Base-by-base conservation (phyloP, 2,329 filamentous ascomycete genomes). In the Parasarocladium wereldwijsianum region DNA sequence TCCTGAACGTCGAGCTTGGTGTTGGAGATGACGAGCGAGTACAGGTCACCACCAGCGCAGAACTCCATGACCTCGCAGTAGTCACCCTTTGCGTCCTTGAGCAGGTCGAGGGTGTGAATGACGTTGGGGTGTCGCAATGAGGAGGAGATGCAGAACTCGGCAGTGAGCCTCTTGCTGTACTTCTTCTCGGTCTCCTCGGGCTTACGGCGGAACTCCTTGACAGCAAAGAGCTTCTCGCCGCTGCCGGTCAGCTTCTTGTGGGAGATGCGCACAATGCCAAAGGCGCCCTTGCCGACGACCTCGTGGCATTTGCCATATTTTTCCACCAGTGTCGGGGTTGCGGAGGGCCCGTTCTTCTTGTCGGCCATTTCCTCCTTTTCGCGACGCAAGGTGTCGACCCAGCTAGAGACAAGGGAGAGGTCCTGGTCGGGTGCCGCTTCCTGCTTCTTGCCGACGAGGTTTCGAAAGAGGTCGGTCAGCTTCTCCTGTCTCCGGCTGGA, bases 21-120 rank as follows among this genome's bases (percentile, higher is more conserved):
- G 21, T 85, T 84, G 6, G 90, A 76, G 17, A 96, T 71, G 13
- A 98, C 80, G 5, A 98, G 67, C 0, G 85, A 94, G 54, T 96
- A 96, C 15, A 98, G 64, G 50, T 98, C 90, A 35, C 90, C 90
- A 36, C 90, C 90, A 21, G 87, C 86, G 51, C 90, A 98, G 50
- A 90, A 98, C 56, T 98, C 90, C 90, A 98, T 98, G 31, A 98
- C 90, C 53, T 98, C 90, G 55, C 90, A 98, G 54, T 90, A 96
- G 49, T 93, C 85, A 36, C 90, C 90, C 58, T 96, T 96, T 43
- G 87, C 75, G 47, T 98, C 90, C 55, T 94, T 83, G 23, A 98
- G 69, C 8, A 98, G 68, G 49, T 98, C 90, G 31, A 98, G 70
- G 1, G 90, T 98, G 54, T 94, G 90, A 43, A 98, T 98, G 45